These are phyloP conservation scores for Hypsizygus marmoreus DNA, from an alignment of 768 basidiomycete species.

Conservation along the genomic window DNA sequence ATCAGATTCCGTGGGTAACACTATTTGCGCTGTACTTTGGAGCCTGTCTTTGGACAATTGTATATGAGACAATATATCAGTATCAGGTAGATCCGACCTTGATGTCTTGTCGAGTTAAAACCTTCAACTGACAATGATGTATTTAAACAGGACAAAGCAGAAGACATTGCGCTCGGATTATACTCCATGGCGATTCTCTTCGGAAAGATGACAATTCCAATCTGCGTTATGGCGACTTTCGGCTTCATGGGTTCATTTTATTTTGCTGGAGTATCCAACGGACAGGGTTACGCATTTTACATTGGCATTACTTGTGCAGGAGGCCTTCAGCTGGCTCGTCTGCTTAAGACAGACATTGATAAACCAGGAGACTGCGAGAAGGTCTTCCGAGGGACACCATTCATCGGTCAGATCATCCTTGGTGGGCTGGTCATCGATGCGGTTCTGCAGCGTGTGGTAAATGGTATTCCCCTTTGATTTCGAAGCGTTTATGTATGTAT, in stretches of 20 bases:
- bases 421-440: constrained; percentile 26
- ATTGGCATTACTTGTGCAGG: constrained; percentile 20
- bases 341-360: constrained; percentile 28
- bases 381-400: constrained; percentile 27
- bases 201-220: constrained; percentile 44
- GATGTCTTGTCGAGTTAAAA: not conserved
- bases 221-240: constrained; percentile 46
- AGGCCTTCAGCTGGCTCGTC: constrained; percentile 16
- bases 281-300: constrained; percentile 41
- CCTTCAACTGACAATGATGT: not conserved
- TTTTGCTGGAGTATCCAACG: constrained; percentile 46
- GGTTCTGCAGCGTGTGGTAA: constrained; percentile 16
- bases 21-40: constrained; percentile 26
- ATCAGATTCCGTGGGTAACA: constrained; percentile 23
- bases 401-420: constrained; percentile 29
- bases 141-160: constrained; percentile 54
- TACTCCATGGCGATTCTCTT: constrained; percentile 62
- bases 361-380: constrained; percentile 25
- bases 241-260: constrained; percentile 46
- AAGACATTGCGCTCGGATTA: constrained; percentile 57
- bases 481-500: no score
- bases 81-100: constrained; percentile 24
- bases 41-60: constrained; percentile 30
- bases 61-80: constrained; percentile 35
- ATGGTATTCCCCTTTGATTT: constrained; percentile 21